Evolutionary conservation across 805 yeast species (phyloP), one percentile per base, ranked within the genome.

Genomic region (Yarrowia sp.): DNA sequence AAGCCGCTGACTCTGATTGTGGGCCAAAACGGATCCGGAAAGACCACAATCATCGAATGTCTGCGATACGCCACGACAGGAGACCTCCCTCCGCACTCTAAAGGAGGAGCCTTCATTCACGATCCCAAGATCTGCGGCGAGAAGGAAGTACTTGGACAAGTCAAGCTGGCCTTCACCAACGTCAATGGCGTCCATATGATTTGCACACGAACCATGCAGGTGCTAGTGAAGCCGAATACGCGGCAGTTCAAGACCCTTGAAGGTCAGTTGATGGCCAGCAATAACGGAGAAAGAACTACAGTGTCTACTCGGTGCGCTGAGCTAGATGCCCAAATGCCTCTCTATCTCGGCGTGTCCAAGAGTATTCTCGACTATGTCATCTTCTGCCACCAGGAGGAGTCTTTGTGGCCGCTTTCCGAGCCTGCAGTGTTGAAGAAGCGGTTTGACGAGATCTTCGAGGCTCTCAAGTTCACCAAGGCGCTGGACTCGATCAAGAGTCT

Each of bases 351-450:
- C 6, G 96, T 92, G 0, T 88, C 97, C 0, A 83, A 84, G 63
- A 88, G 98, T 0, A 84, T 94, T 61, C 75, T 94, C 58, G 97
- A 93, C 66, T 90, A 90, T 71, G 99, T 94, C 41, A 86, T 93
- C 1, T 94, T 94, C 74, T 93, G 99, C 70, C 99, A 94, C 70
- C 99, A 94, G 72, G 99, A 94, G 69, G 99, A 94, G 64, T 86
- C 93, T 68, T 74, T 90, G 27, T 94, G 99, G 99, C 99, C 99
- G 1, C 77, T 94, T 51, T 83, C 92, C 67, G 99, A 94, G 73
- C 96, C 99, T 1, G 80, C 96, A 2, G 81, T 81, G 12, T 79
- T 94, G 71, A 96, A 94, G 74, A 92, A 92, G 74, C 81, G 93
- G 60, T 96, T 94, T 69, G 99, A 94, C 72, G 99, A 94, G 73